Base-by-base conservation (phyloP, 495 filamentous ascomycete genomes). In the Penicillium lividum region DNA sequence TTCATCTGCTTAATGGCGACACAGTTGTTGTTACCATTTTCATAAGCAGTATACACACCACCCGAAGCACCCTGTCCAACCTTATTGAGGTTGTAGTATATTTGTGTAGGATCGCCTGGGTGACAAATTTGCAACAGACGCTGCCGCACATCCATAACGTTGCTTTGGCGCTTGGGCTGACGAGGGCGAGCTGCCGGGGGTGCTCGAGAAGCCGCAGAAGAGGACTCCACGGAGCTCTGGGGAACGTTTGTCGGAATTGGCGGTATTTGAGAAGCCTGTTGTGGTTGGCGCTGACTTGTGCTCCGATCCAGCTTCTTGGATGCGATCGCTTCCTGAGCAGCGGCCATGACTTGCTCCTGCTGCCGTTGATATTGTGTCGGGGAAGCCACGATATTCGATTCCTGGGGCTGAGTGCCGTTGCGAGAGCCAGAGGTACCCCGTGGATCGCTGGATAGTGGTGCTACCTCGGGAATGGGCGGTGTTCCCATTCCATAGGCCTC, bases 1-100 rank as follows among this genome's bases (percentile, higher is more conserved):
- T 98, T 98, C 94, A 98, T 98, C 80, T 98, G 94, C 73, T 98
- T 98, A 77, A 98, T 98, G 25, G 94, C 94, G 53, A 98, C 95
- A 62, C 93, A 89, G 53, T 86, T 84, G 67, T 94, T 94, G 25
- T 85, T 87, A 25, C 84, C 87, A 62, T 82, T 82, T 71, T 97
- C 89, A 70, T 93, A 92, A 1, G 94, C 94, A 10, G 92, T 96
- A 66, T 85, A 98, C 3, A 98, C 94, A 57, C 94, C 94, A 56
- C 94, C 94, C 13, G 94, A 98, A 31, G 94, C 94, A 65, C 94
- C 94, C 73, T 98, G 94, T 8, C 94, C 94, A 67, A 98, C 98
- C 75, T 98, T 98, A 64, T 86, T 93, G 55, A 98, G 81, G 49
- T 88, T 88, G 53, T 89, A 84, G 68, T 97, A 98, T 56, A 91